phyloP scores from a whole-genome alignment of 2,329 filamentous ascomycete genomes.

The Hymenoscyphus repandus region DNA sequence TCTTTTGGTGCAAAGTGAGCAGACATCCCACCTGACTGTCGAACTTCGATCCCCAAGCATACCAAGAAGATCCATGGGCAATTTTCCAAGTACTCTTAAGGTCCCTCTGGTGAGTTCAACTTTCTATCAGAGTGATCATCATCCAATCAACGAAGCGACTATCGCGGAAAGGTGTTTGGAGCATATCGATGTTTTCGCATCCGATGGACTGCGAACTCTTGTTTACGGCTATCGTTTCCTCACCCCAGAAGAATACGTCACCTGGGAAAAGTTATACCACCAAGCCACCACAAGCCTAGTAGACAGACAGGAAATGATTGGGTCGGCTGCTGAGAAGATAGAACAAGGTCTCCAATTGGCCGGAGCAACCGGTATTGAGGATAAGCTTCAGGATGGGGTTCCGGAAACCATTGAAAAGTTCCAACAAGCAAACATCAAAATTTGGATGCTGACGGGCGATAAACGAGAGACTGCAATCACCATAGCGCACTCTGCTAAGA shows the following conservation, averaged over 20 bases:
- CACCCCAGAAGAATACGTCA: conserved; percentile 64
- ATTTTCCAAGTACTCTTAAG: not conserved
- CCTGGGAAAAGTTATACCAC: conserved; percentile 72
- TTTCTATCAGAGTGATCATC: conserved; percentile 22
- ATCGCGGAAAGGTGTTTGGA: conserved; percentile 70
- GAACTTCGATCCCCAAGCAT: not conserved
- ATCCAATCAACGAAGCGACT: conserved; percentile 44
- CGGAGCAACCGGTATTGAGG: conserved; percentile 88
- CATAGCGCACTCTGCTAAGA: conserved; percentile 78
- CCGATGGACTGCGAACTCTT: conserved; percentile 79
- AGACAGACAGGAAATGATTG: conserved; percentile 72
- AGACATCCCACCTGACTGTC: not conserved
- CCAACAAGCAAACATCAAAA: conserved; percentile 40
- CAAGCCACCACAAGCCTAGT: conserved; percentile 79
- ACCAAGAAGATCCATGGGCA: conserved; percentile 2
- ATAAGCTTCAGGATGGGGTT: conserved; percentile 84
- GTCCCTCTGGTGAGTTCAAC: not conserved
- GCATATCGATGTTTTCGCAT: conserved; percentile 83
- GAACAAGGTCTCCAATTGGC: conserved; percentile 79
- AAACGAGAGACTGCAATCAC: conserved; percentile 91
- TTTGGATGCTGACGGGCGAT: conserved; percentile 96
- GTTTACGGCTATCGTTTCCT: conserved; percentile 78
- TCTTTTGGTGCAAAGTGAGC: not conserved
- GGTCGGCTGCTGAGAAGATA: conserved; percentile 73
- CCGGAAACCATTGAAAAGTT: conserved; percentile 8